These are phyloP conservation scores for Phascolomyces articulosus DNA, from an alignment of 371 early-diverging fungal genomes.

Conservation along the genomic window DNA sequence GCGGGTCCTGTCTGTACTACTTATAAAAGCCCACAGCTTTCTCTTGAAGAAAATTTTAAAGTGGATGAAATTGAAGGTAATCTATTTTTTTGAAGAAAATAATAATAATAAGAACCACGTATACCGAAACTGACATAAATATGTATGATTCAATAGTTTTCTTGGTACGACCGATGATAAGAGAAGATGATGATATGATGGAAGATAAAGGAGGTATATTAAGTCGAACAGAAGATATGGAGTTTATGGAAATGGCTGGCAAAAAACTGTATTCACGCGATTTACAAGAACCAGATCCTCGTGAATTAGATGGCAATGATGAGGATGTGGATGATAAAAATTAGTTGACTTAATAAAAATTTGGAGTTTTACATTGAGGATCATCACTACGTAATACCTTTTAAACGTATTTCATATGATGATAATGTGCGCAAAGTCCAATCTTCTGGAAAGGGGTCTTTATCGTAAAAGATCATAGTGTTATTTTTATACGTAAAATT, in stretches of 20 bases:
- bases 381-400: no score
- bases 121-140: no score
- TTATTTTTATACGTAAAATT: no score
- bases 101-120: no score
- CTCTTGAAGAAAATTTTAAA: conserved; percentile 56
- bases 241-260: conserved; percentile 88
- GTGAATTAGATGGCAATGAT: conserved; percentile 2
- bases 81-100: not conserved
- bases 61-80: conserved; percentile 79
- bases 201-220: conserved; percentile 59
- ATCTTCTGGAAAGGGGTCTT: no score
- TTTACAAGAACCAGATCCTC: conserved; percentile 25
- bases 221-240: conserved; percentile 73
- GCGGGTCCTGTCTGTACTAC: conserved; percentile 75
- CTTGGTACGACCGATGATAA: conserved; percentile 63
- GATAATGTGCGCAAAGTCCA: no score
- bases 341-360: no score
- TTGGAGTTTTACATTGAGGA: no score
- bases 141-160: conserved; percentile 59
- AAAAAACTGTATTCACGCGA: conserved; percentile 79
- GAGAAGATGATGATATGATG: conserved; percentile 58
- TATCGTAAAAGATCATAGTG: no score
- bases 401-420: no score
- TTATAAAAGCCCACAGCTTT: conserved; percentile 64
- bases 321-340: not conserved